Conservation (phyloP, 805 yeast species). For the Metschnikowia noctiluminum region DNA sequence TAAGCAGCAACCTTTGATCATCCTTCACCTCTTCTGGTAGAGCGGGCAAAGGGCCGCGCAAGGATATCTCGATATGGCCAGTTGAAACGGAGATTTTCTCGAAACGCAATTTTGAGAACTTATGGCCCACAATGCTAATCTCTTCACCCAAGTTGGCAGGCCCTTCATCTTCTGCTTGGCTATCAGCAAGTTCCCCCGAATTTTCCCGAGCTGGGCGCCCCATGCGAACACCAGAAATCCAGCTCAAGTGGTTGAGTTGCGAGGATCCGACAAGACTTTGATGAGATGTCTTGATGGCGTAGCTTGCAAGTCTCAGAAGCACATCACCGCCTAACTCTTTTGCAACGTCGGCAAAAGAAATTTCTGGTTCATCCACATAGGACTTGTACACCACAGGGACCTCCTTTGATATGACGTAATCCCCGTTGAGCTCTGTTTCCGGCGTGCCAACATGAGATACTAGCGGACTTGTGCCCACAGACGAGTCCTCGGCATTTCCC, state of each 20-base stretch:
- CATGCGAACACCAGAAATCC: conserved; percentile 91
- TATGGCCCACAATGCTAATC: conserved; percentile 81
- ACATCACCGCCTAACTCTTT: conserved; percentile 33
- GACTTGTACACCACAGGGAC: conserved; percentile 26
- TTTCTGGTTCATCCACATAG: conserved; percentile 37
- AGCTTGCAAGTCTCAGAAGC: conserved; percentile 36
- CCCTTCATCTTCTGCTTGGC: conserved; percentile 23
- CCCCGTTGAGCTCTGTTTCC: conserved; percentile 9
- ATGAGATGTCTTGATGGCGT: conserved; percentile 36
- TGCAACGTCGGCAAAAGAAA: conserved; percentile 29
- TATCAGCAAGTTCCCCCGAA: conserved; percentile 4
- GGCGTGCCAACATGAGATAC: conserved; percentile 7
- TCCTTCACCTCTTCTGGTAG: background rate
- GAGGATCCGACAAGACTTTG: conserved; percentile 33
- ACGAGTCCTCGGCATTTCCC: background rate
- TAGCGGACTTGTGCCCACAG: background rate
- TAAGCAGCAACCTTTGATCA: background rate
- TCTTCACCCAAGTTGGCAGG: conserved; percentile 84
- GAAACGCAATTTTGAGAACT: conserved; percentile 81
- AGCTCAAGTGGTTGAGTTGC: conserved; percentile 67
- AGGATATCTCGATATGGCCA: conserved; percentile 71
- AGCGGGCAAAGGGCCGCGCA: conserved; percentile 54
- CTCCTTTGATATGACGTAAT: background rate
- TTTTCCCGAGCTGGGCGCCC: conserved; percentile 44
- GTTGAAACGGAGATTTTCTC: conserved; percentile 87